Evolutionary conservation across 805 yeast species (phyloP).

Genomic region (Maudiozyma bulderi): DNA sequence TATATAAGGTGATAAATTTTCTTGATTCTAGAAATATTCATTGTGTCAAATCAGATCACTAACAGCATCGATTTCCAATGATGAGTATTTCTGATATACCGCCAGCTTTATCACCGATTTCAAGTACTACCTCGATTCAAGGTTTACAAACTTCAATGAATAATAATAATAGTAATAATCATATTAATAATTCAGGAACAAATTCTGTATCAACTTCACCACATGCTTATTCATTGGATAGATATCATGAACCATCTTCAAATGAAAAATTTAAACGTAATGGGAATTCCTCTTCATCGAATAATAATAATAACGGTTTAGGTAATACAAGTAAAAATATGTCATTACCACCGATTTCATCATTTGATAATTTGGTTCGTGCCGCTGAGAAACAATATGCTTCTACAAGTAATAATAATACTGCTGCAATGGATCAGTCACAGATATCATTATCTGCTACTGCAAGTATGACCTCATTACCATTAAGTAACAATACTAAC

Average conservation of each 20-base stretch:
- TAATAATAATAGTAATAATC: too few species aligned
- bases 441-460: not conserved
- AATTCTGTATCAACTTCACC: constrained; percentile 2
- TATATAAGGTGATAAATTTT: not conserved
- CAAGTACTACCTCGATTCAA: not conserved
- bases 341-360: constrained; percentile 23
- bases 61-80: not conserved
- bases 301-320: not conserved
- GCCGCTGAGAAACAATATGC: constrained; percentile 22
- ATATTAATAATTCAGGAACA: not conserved
- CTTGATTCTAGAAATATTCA: too few species aligned
- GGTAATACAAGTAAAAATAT: constrained; percentile 1
- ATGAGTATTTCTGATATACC: not conserved
- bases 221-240: constrained; percentile 3
- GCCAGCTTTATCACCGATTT: not conserved
- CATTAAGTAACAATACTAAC: not conserved
- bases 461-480: not conserved
- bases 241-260: constrained; percentile 9
- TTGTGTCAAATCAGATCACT: too few species aligned
- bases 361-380: constrained; percentile 23
- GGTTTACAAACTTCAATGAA: not conserved
- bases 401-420: not conserved
- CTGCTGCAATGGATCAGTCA: not conserved
- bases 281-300: not conserved
- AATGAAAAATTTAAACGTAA: constrained; percentile 3